A percentile compares a stretch with the other conserved stretches of the same genome.
phyloP scores from a whole-genome alignment of 140 eudicot genomes.

The Anethum foeniculum region DNA sequence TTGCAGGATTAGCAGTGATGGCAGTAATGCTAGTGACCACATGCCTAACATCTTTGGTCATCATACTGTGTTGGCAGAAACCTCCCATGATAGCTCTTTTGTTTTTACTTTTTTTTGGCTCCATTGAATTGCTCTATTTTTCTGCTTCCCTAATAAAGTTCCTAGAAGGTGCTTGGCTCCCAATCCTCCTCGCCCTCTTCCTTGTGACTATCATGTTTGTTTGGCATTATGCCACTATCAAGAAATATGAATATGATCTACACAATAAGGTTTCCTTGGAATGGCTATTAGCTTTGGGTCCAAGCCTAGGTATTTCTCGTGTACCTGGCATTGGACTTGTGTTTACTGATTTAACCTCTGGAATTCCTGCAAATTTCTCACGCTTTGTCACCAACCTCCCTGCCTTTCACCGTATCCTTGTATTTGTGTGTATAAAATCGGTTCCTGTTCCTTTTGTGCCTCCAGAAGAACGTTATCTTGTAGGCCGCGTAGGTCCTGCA shows the following conservation, averaged over 20 bases:
- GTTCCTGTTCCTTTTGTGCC: constrained; percentile 84
- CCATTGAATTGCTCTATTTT: constrained; percentile 68
- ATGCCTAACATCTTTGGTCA: constrained; percentile 78
- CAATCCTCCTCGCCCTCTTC: constrained; percentile 66
- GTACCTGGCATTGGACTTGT: constrained; percentile 94
- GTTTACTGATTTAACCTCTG: constrained; percentile 72
- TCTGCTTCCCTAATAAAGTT: constrained; percentile 81
- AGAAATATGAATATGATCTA: constrained; percentile 79
- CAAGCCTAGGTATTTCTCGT: constrained; percentile 73
- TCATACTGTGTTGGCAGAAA: constrained; percentile 80
- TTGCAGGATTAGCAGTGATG: constrained; percentile 91
- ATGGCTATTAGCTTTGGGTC: constrained; percentile 82
- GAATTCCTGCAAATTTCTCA: constrained; percentile 85
- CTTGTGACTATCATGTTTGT: constrained; percentile 71
- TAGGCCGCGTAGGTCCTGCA: constrained; percentile 78
- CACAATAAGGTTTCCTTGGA: constrained; percentile 82
- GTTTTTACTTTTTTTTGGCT: constrained; percentile 71
- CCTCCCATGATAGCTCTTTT: constrained; percentile 59
- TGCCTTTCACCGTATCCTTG: constrained; percentile 72
- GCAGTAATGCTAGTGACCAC: constrained; percentile 96
- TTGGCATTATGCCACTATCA: constrained; percentile 78
- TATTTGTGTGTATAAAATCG: constrained; percentile 69
- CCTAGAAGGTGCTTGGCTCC: constrained; percentile 89
- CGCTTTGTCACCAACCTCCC: constrained; percentile 88
- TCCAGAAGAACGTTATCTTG: constrained; percentile 62